These are phyloP conservation scores for Pichia sp. DNA, from an alignment of 1,139 yeast species.

Conservation along the genomic window DNA sequence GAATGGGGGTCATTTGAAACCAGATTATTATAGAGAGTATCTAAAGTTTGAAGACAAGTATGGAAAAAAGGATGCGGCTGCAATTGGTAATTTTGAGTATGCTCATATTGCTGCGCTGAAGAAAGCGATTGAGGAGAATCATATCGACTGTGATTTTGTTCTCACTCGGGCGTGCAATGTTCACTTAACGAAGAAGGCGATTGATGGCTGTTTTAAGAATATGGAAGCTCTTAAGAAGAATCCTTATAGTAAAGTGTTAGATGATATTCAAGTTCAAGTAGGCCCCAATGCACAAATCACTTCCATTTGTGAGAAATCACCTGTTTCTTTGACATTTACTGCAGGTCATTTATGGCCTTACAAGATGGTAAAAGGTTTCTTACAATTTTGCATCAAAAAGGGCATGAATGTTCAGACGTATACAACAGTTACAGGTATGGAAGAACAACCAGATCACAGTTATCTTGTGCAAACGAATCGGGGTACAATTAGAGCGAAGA, in stretches of 20 bases:
- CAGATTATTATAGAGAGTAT: slow-evolving; percentile 29
- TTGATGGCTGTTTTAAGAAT: slow-evolving; percentile 7
- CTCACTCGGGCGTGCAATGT: slow-evolving; percentile 31
- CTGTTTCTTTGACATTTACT: slow-evolving; percentile 32
- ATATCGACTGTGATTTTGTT: slow-evolving; percentile 33
- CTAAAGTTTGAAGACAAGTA: slow-evolving; percentile 20
- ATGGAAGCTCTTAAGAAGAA: slow-evolving; percentile 16
- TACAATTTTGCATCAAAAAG: slow-evolving; percentile 27
- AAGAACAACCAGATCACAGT: slow-evolving; percentile 19
- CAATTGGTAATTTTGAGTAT: slow-evolving; percentile 30
- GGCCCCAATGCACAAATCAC: slow-evolving; percentile 22
- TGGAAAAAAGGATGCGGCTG: slow-evolving; percentile 29
- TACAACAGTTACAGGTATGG: slow-evolving; percentile 25
- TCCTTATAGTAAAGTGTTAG: slow-evolving; percentile 19
- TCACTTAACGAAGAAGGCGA: slow-evolving; percentile 22
- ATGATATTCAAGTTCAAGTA: slow-evolving; percentile 17
- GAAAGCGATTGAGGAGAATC: slow-evolving; percentile 25
- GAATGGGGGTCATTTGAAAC: slow-evolving; percentile 42
- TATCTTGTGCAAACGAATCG: slow-evolving; percentile 27
- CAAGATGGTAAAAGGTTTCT: slow-evolving; percentile 31
- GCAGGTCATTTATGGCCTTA: slow-evolving; percentile 40
- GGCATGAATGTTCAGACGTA: slow-evolving; percentile 36
- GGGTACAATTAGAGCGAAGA: slow-evolving; percentile 29
- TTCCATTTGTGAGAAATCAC: slow-evolving; percentile 23
- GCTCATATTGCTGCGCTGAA: slow-evolving; percentile 24